Evolutionary conservation across 2,329 filamentous ascomycete genomes (phyloP).

Genomic region (Neoarthrinium moseri): DNA sequence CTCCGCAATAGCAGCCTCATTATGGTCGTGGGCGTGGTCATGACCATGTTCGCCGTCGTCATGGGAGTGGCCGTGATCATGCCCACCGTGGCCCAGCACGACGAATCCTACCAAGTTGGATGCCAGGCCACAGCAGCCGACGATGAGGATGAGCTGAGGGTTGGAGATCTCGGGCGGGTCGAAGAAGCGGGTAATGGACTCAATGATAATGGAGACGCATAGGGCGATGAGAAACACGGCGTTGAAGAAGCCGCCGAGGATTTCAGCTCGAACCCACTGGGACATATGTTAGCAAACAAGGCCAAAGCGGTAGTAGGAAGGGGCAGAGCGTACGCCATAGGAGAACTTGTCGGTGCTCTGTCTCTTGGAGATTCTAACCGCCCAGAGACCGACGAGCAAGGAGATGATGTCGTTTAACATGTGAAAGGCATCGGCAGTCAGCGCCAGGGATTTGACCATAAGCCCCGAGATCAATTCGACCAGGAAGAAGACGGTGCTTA

Average conservation of each 20-base stretch:
- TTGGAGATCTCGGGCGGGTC: constrained; percentile 86
- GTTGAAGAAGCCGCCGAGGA: constrained; percentile 92
- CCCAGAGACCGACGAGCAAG: constrained; percentile 88
- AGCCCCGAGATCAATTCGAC: constrained; percentile 85
- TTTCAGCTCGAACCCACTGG: constrained; percentile 95
- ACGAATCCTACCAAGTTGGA: constrained; percentile 89
- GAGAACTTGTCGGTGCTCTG: constrained; percentile 89
- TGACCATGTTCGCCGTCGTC: constrained; percentile 48
- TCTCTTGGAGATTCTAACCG: constrained; percentile 83
- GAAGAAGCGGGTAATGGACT: constrained; percentile 88
- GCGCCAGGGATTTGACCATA: constrained; percentile 83
- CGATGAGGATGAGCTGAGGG: constrained; percentile 83
- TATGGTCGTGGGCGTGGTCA: constrained; percentile 41
- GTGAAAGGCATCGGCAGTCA: constrained; percentile 96
- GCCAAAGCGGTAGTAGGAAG: constrained; percentile 5
- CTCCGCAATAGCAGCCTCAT: constrained; percentile 38
- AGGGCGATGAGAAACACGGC: constrained; percentile 96
- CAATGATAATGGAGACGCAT: constrained; percentile 93
- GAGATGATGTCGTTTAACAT: constrained; percentile 99
- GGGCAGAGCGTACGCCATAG: constrained; percentile 69
- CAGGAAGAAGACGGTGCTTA: constrained; percentile 87
- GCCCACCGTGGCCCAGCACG: constrained; percentile 90
- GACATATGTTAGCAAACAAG: not conserved
- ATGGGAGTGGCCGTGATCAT: constrained; percentile 69
- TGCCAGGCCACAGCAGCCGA: constrained; percentile 79